Conservation (phyloP, 441 rosid species). For the Jatropha multifida region DNA sequence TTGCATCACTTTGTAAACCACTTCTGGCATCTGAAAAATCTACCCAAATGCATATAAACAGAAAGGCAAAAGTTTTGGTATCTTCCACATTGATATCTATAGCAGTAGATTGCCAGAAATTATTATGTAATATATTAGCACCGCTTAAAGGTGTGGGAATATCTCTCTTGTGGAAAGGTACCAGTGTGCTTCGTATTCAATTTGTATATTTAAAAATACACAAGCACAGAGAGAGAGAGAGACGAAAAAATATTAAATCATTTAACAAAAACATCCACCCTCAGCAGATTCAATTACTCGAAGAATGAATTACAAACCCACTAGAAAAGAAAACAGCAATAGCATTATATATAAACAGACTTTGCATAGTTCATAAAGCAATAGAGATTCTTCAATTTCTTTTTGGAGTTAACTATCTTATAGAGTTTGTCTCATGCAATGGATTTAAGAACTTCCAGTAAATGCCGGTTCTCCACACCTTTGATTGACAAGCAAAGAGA, state of each 20-base stretch:
- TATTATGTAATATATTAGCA: too few relatives aligned
- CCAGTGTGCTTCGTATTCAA: neutral
- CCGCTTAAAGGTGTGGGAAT: too few relatives aligned
- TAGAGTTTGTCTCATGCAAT: constrained; percentile 3
- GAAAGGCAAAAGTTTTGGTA: too few relatives aligned
- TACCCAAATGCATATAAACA: too few relatives aligned
- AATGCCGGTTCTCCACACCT: constrained; percentile 50
- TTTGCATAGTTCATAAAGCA: constrained; percentile 13
- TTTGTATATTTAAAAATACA: neutral
- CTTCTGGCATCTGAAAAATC: too few relatives aligned
- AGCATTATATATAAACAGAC: neutral
- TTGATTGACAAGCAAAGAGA: constrained; percentile 92
- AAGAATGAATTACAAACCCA: neutral
- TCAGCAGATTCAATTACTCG: constrained; percentile 1
- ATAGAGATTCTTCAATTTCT: too few relatives aligned
- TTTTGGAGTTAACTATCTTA: neutral
- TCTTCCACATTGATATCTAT: too few relatives aligned
- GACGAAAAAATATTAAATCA: neutral
- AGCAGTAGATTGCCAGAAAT: too few relatives aligned
- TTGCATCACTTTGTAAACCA: neutral
- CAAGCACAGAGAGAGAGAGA: neutral
- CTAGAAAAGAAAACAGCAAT: neutral
- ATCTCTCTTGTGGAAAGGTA: too few relatives aligned
- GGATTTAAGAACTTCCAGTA: constrained; percentile 13
- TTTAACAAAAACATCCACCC: neutral